Evolutionary conservation across 305 asterid species (phyloP), one percentile per base, ranked within the genome.

Genomic region (Rubia balearica): DNA sequence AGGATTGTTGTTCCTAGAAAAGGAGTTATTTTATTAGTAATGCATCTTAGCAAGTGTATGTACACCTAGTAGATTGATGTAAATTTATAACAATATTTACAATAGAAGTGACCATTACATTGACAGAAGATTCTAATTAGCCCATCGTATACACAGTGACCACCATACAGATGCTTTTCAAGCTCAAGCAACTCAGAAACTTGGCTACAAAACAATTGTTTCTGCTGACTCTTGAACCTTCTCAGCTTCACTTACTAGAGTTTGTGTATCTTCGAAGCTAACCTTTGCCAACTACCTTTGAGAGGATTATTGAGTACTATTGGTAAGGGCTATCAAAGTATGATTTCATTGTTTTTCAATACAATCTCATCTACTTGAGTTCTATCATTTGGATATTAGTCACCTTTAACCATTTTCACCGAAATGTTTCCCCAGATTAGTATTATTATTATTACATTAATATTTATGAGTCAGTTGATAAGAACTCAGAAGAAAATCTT

Each of bases 1-100:
- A 88, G 91, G 76, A 92, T 87, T 59, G 95, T 90, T 36, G 98
- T 90, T 65, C 98, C 98, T 91, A 86, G 65, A 65, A 63, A 71
- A 57, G 67, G 72, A 38, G 48, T 74, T 75, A 16, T 30, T 19
- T 67, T 49, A 49, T 16, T 40, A 69, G 64, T 33, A 7, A 69
- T 51, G 11, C 14, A 17, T 38, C 41, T 43, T 4, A 33, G 30
- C 27, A 14, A 36, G 46, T 49, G 7, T 8, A n/a, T 51, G 3
- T n/a, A 51, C 59, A 51, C 4, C 9, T 17, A 51, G 14, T 51
- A 51, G 7, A 51, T 51, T 21, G 10, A 51, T 51, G 59, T 21
- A 17, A 51, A 16, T 48, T 51, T 51, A 51, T 17, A 6, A 17
- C n/a, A 51, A 46, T 48, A 14, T 48, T 13, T 7, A 27, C 36